Base-by-base conservation (phyloP, 2,329 filamentous ascomycete genomes). In the Incumbomyces delicatus region DNA sequence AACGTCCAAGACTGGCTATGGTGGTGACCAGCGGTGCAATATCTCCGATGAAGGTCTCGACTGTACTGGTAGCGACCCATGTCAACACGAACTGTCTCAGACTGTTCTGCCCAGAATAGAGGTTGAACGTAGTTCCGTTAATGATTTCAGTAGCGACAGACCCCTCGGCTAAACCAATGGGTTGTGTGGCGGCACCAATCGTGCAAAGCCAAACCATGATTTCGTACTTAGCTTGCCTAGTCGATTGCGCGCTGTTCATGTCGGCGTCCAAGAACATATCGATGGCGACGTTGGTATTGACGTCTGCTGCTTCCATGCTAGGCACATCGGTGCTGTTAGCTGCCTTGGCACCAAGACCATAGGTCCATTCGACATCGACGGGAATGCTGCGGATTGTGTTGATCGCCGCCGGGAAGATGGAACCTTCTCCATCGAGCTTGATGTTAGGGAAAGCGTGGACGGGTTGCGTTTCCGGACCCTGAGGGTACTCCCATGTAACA, bases 161-260 rank as follows among this genome's bases (percentile, higher is more conserved):
- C 6, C 63, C 64, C 0, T 58, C 41, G 1, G 52, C 46, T 1
- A 62, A 57, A 35, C 75, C 75, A 50, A 77, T 66, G 20, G 74
- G 71, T 50, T 74, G 66, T 1, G 74, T 68, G 1, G 68, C 61
- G 2, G 59, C 13, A 2, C 74, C 75, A 39, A 71, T 70, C 3
- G 63, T 61, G 2, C 67, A 74, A 50, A 78, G 69, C 74, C 73
- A 77, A 31, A 78, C 67, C 74, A 78, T 78, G 61, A 78, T 65
- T 63, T 78, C 76, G 61, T 69, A 73, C 16, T 56, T 54, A 29
- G 66, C 62, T 6, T 53, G 17, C 2, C 58, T 58, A 35, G 66
- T 71, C 58, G 70, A 59, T 36, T 58, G 49, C 0, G 76, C 62
- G 1, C 58, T 66, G 1, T 51, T 55, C 45, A 66, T 57, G 57